phyloP scores from a whole-genome alignment of 371 early-diverging fungal genomes.

The Blyttiomyces sp. region DNA sequence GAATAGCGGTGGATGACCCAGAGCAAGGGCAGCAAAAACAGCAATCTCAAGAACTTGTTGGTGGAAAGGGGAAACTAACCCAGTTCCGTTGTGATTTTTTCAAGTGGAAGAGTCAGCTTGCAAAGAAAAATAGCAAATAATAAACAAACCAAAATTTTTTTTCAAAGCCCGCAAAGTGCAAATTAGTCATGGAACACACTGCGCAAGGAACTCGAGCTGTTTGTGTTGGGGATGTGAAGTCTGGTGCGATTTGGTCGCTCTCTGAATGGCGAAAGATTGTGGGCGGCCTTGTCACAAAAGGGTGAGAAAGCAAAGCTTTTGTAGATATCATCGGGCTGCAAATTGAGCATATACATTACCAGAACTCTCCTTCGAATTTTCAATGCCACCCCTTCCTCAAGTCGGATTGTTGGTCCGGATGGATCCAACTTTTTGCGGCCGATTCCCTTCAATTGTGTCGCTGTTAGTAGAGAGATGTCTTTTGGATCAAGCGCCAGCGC shows the following conservation, averaged over 20 bases:
- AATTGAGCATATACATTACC: no score
- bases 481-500: background rate
- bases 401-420: no score
- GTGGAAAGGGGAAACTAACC: conserved; percentile 5
- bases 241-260: conserved; percentile 28
- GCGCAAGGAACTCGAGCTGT: conserved; percentile 17
- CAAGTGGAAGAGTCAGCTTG: no score
- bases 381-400: conserved; percentile 13
- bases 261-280: conserved; percentile 36
- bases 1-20: conserved; percentile 2
- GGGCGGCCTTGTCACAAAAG: conserved; percentile 20
- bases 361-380: conserved; percentile 21
- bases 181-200: background rate
- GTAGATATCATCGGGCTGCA: background rate
- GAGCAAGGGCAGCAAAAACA: conserved; percentile 25
- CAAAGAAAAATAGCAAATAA: no score
- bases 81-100: conserved; percentile 61
- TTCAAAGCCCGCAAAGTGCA: no score
- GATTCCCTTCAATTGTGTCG: conserved; percentile 5
- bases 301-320: conserved; percentile 13
- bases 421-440: background rate
- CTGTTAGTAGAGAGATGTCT: background rate
- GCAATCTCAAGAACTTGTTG: background rate
- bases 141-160: no score
- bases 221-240: conserved; percentile 31